Evolutionary conservation across 139 green algal genomes (phyloP), one percentile per base, ranked within the genome.

Genomic region (Medakamo hakoo): DNA sequence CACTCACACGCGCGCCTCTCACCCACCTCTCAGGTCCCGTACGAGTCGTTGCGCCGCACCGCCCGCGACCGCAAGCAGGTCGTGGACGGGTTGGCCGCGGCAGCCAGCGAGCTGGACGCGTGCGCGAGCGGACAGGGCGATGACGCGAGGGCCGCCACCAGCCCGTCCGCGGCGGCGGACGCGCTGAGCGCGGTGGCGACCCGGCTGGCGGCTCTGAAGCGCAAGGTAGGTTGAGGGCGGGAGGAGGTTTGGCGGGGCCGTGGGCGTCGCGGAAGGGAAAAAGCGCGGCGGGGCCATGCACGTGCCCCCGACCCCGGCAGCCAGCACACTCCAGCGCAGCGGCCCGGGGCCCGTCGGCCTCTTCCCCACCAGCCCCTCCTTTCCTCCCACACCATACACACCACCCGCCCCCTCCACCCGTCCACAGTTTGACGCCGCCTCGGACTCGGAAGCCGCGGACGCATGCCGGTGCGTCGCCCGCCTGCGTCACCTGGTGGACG

Each of bases 51-150:
- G 3, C 87, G 85, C 59, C 71, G 82, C 4, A 83, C 78, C 2
- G 82, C 83, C 0, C 82, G 87, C 32, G 86, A 94, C 0, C 77
- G 86, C 32, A 94, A 94, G 60, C 63, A 75, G 14, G 62, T 77
- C 26, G 28, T 92, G n/a, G 85, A 89, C 26, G 72, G 83, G 20
- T 40, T 71, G 0, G 25, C 78, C 2, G 59, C 30, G 1, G 40
- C 63, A 3, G 25, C 82, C 2, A 24, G 56, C 4, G 25, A 23
- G 25, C 49, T 79, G 48, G 30, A 72, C 31, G 62, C 31, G 22
- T 49, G 59, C 26, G 3, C 61, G 4, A 26, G 27, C 14, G 28
- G 24, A 16, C 55, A 71, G 30, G 28, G n/a, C 1, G 28, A 28
- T n/a, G 27, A 14, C 3, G 64, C 64, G 25, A 24, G 4, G 19